These are phyloP conservation scores for Candida sojae DNA, from an alignment of 1,139 yeast species.

Conservation along the genomic window DNA sequence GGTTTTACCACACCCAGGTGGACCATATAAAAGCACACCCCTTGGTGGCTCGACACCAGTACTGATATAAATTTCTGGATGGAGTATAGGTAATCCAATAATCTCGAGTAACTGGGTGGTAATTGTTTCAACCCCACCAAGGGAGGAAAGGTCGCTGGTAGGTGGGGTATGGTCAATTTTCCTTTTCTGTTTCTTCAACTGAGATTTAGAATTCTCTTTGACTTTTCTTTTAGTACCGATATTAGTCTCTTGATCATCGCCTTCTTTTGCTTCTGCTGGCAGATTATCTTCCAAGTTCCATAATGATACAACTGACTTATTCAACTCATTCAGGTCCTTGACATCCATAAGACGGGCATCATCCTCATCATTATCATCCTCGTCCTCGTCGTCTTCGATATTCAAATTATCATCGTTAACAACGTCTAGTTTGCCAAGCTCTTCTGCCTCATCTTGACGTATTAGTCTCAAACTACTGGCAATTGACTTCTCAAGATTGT, in stretches of 20 bases:
- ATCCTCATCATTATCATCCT: slow-evolving; percentile 11
- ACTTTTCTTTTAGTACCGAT: slow-evolving; percentile 29
- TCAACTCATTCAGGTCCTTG: slow-evolving; percentile 63
- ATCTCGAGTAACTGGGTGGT: slow-evolving; percentile 85
- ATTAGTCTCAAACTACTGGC: slow-evolving; percentile 52
- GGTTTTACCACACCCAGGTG: slow-evolving; percentile 99
- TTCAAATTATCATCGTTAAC: slow-evolving; percentile 22
- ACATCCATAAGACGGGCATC: slow-evolving; percentile 55
- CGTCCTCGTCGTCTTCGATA: slow-evolving; percentile 15
- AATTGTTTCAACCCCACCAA: slow-evolving; percentile 89
- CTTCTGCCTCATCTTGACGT: slow-evolving; percentile 45
- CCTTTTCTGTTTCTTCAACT: slow-evolving; percentile 43
- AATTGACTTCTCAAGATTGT: slow-evolving; percentile 55
- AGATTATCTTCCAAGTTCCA: slow-evolving; percentile 50
- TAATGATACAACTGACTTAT: slow-evolving; percentile 70
- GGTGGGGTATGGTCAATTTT: slow-evolving; percentile 70
- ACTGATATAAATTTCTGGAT: slow-evolving; percentile 84
- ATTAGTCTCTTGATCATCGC: slow-evolving; percentile 7
- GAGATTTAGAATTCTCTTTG: slow-evolving; percentile 26
- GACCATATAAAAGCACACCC: slow-evolving; percentile 93
- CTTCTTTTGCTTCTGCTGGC: slow-evolving; percentile 6
- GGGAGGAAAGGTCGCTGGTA: slow-evolving; percentile 59
- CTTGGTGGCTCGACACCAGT: slow-evolving; percentile 98
- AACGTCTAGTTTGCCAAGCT: slow-evolving; percentile 34
- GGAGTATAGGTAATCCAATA: slow-evolving; percentile 87